Evolutionary conservation across 768 basidiomycete species (phyloP).

Genomic region (Auricularia sp.): DNA sequence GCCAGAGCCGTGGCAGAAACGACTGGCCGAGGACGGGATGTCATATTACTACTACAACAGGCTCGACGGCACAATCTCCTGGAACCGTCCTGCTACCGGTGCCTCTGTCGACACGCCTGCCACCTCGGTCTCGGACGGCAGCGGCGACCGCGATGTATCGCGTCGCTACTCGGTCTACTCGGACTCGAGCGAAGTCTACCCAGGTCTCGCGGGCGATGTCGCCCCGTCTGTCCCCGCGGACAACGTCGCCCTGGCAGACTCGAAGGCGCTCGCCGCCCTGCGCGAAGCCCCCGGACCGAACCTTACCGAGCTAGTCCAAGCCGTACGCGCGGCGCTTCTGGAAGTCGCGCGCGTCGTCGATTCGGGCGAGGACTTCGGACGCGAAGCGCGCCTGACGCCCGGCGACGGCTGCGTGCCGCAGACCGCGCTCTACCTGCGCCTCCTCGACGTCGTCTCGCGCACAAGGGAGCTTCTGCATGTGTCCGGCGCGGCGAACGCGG

Average conservation of each 20-base stretch:
- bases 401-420: neutral
- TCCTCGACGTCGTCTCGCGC: constrained; percentile 8
- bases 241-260: constrained; percentile 8
- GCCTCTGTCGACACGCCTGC: constrained; percentile 20
- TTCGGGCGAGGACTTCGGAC: neutral
- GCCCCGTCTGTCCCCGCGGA: neutral
- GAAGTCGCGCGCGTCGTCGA: neutral
- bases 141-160: constrained; percentile 12
- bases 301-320: neutral
- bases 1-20: constrained; percentile 76
- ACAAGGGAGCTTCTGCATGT: constrained; percentile 14
- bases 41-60: constrained; percentile 74
- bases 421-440: constrained; percentile 9
- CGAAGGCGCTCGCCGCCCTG: constrained; percentile 3
- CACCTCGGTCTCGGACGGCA: constrained; percentile 19
- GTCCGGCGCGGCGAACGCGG: constrained; percentile 12
- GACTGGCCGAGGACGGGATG: constrained; percentile 71
- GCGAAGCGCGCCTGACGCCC: neutral
- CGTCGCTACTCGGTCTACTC: constrained; percentile 43
- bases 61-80: constrained; percentile 52
- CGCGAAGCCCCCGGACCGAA: neutral
- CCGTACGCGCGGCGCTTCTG: neutral
- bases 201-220: constrained; percentile 11
- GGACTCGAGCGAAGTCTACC: constrained; percentile 68
- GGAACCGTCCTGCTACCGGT: constrained; percentile 42